phyloP scores from a whole-genome alignment of 2,329 filamentous ascomycete species.

The Tolypocladium endophyticum region DNA sequence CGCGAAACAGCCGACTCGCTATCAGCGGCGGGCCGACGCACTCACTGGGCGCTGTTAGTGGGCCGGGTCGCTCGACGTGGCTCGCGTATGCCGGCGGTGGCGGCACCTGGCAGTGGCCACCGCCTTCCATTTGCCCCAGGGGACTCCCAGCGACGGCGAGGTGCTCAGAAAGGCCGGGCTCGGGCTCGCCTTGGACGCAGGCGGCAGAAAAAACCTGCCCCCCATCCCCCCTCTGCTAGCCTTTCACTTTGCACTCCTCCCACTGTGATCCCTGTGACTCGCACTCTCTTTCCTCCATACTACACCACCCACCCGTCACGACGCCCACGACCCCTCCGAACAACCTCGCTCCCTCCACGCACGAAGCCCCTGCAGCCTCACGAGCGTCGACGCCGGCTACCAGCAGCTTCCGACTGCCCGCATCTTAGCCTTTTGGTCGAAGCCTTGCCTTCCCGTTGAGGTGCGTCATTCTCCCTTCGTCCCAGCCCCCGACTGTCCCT shows the following conservation, averaged over 20 bases:
- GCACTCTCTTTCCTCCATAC: neutral
- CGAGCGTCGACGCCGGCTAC: neutral
- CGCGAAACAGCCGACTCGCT: neutral
- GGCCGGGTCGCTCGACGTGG: neutral
- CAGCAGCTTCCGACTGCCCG: neutral
- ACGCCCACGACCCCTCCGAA: neutral
- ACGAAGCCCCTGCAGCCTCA: neutral
- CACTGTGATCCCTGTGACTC: neutral
- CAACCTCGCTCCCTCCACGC: neutral
- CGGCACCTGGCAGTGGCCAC: neutral
- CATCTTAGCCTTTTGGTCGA: slow-evolving; percentile 4
- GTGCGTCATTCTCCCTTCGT: slow-evolving; percentile 15
- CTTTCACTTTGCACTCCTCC: neutral
- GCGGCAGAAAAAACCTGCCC: neutral
- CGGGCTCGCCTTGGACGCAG: neutral
- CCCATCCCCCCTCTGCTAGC: neutral
- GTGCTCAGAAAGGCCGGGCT: neutral
- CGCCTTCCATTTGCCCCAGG: neutral
- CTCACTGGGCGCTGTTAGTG: slow-evolving; percentile 10
- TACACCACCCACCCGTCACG: neutral
- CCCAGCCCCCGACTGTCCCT: too few relatives aligned
- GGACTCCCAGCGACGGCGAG: neutral
- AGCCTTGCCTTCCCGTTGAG: slow-evolving; percentile 9
- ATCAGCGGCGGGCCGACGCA: neutral
- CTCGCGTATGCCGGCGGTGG: neutral